Evolutionary conservation across 1,284 basidiomycete species (phyloP).

Genomic region (Gomphus sp.): DNA sequence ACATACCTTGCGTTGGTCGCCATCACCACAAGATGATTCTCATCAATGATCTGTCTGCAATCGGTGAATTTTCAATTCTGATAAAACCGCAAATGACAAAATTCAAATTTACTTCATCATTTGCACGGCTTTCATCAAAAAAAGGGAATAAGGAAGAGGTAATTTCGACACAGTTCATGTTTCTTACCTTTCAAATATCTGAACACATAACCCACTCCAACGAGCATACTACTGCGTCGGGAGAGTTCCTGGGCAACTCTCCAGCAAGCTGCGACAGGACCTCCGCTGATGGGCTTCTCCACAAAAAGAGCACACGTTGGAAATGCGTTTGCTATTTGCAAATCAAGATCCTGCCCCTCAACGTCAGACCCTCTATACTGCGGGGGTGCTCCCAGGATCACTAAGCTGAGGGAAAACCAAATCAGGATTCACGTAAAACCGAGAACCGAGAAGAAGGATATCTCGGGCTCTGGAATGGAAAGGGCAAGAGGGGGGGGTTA

Average conservation of each 20-base stretch:
- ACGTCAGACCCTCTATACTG: conserved; percentile 40
- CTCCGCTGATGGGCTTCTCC: conserved; percentile 43
- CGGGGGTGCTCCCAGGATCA: conserved; percentile 50
- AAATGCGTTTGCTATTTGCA: conserved; percentile 46
- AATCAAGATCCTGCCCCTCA: conserved; percentile 45
- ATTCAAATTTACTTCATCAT: not conserved
- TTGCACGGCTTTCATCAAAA: not conserved
- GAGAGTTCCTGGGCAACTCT: conserved; percentile 15
- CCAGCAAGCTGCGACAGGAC: conserved; percentile 16
- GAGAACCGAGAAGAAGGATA: too few species aligned
- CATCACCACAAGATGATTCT: conserved; percentile 56
- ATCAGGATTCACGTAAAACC: not conserved
- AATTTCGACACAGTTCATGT: conserved; percentile 47
- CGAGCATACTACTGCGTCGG: conserved; percentile 10
- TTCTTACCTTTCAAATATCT: conserved; percentile 38
- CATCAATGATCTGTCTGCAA: conserved; percentile 45
- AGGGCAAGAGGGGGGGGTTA: too few species aligned
- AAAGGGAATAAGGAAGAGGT: not conserved
- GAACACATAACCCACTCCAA: conserved; percentile 36
- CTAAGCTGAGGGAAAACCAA: conserved; percentile 26
- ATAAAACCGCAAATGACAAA: not conserved
- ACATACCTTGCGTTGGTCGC: conserved; percentile 54
- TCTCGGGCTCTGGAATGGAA: too few species aligned
- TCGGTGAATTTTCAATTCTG: not conserved
- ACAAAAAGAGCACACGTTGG: conserved; percentile 46